Base-by-base conservation (phyloP, 2,329 filamentous ascomycete genomes). In the Didymella segeticola region DNA sequence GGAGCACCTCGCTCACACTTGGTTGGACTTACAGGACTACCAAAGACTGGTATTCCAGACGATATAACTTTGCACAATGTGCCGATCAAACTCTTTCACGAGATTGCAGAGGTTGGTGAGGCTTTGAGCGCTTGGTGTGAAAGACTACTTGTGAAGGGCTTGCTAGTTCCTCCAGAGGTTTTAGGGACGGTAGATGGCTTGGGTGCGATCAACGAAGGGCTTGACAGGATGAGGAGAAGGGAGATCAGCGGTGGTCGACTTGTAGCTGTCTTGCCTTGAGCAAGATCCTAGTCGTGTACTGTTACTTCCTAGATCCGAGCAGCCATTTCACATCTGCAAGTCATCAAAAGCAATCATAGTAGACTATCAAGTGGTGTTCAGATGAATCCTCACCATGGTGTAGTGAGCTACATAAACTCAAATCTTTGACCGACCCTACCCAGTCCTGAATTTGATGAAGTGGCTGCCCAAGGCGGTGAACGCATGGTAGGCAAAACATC, bases 61-160 rank as follows among this genome's bases (percentile, higher is more conserved):
- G 79, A 79, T 0, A 77, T 86, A 0, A 69, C 77, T 5, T 81
- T 86, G 51, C 88, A 91, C 64, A 84, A 80, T 0, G 86, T 92
- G 0, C 89, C 89, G 0, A 89, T 93, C 57, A 92, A 92, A 71
- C 66, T 90, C 4, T 92, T 90, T 65, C 89, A 93, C 66, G 85
- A 88, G 53, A 80, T 86, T 0, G 82, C 85, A 0, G 78, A 79
- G 1, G 78, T 91, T 0, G 89, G 89, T 0, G 82, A 86, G 57
- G 79, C 79, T 0, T 68, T 91, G 47, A 85, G 85, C 11, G 68
- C 76, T 1, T 92, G 89, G 89, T 75, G 91, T 22, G 89, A 91
- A 68, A 75, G 79, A 20, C 71, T 92, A n/a, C 71, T 92, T 6
- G 76, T 80, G 8, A 75, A 79, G 0, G 78, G 80, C 0, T 67